These are phyloP conservation scores for Pestalotiopsis sp. DNA, from an alignment of 2,329 filamentous ascomycete species.

Conservation along the genomic window DNA sequence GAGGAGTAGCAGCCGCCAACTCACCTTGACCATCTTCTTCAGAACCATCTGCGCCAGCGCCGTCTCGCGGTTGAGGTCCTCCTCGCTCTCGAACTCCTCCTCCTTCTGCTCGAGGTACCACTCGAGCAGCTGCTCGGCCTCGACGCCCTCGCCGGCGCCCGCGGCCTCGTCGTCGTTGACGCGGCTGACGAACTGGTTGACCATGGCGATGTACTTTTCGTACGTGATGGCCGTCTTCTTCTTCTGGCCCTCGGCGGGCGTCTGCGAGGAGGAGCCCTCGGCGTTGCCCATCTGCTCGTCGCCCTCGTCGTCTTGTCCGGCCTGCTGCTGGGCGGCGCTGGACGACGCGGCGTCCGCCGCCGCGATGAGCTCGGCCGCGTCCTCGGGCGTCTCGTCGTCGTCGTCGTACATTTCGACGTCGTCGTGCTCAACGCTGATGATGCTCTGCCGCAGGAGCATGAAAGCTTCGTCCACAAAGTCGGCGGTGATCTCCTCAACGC, in stretches of 20 bases:
- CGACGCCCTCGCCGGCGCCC: constrained; percentile 77
- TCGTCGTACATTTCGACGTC: constrained; percentile 92
- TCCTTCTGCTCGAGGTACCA: constrained; percentile 96
- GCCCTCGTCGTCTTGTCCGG: constrained; percentile 47
- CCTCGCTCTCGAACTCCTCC: constrained; percentile 76
- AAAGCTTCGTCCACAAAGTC: constrained; percentile 91
- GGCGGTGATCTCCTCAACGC: constrained; percentile 84
- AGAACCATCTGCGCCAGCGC: constrained; percentile 66
- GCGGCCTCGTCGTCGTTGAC: constrained; percentile 81
- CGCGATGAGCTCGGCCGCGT: constrained; percentile 48
- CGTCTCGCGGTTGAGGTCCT: constrained; percentile 74
- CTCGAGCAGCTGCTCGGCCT: constrained; percentile 76
- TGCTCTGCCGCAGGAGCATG: constrained; percentile 87
- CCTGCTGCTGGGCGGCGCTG: constrained; percentile 40
- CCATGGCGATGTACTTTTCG: constrained; percentile 90
- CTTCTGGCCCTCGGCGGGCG: constrained; percentile 34
- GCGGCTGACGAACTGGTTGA: constrained; percentile 81
- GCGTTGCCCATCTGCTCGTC: constrained; percentile 45
- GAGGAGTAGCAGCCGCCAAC: constrained; percentile 29
- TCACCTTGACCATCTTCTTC: constrained; percentile 93
- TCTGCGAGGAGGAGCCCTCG: constrained; percentile 31
- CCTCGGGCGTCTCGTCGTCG: constrained; percentile 59
- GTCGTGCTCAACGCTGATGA: constrained; percentile 97
- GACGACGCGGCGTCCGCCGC: constrained; percentile 54
- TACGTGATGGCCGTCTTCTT: constrained; percentile 87